These are phyloP conservation scores for Pulveroboletus frians DNA, from an alignment of 768 basidiomycete genomes.

Conservation along the genomic window DNA sequence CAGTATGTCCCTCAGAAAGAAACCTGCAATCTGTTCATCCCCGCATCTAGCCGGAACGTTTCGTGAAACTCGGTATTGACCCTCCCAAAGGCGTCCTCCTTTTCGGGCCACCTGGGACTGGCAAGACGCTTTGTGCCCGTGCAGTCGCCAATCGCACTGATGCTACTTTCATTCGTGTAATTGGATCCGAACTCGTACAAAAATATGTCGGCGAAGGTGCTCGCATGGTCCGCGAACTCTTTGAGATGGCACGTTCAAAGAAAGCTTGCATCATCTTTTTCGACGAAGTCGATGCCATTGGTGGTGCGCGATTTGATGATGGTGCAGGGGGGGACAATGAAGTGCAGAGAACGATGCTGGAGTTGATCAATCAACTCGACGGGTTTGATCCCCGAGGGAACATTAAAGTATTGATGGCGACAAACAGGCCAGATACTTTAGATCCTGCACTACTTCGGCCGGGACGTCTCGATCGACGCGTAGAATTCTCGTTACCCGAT, in stretches of 20 bases:
- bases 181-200: constrained; percentile 98
- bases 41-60: constrained; percentile 85
- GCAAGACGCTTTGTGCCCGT: constrained; percentile 96
- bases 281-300: constrained; percentile 97
- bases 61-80: constrained; percentile 97
- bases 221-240: constrained; percentile 96
- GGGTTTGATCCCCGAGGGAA: constrained; percentile 99
- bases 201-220: constrained; percentile 99
- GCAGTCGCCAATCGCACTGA: constrained; percentile 98
- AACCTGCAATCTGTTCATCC: constrained; percentile 12
- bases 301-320: constrained; percentile 96
- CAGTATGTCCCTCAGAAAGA: constrained; percentile 47
- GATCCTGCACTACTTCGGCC: constrained; percentile 96
- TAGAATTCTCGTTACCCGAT: constrained; percentile 94
- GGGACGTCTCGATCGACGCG: constrained; percentile 92
- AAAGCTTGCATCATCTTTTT: constrained; percentile 99
- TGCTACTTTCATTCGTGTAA: constrained; percentile 98
- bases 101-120: constrained; percentile 95
- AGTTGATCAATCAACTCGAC: constrained; percentile 97
- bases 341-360: constrained; percentile 98
- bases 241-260: constrained; percentile 98
- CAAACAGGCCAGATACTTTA: constrained; percentile 97
- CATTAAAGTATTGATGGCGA: constrained; percentile 99
- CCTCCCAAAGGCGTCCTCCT: constrained; percentile 97
- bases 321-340: constrained; percentile 99